Conservation (phyloP, 106 monocot genomes). For the Acanthochlamys bracteata region DNA sequence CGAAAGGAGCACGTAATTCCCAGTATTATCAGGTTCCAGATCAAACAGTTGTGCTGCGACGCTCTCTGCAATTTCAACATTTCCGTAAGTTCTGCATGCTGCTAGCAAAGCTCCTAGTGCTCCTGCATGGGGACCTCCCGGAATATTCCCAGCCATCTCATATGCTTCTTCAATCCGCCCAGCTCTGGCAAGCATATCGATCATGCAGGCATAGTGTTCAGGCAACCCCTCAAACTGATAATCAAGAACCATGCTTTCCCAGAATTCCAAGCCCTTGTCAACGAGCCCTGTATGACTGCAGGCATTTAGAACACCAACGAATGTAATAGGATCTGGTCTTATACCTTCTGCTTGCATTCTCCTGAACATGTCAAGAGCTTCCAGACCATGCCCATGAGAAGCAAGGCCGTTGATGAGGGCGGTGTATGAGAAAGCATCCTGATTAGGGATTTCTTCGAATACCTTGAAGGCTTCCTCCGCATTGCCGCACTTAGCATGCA, state of each 20-base stretch:
- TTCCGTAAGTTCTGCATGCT: constrained; percentile 16
- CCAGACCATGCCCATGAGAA: constrained; percentile 32
- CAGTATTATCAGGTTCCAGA: neutral
- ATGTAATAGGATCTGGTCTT: constrained; percentile 43
- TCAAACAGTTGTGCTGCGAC: neutral
- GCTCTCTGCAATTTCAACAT: neutral
- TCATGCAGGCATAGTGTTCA: constrained; percentile 46
- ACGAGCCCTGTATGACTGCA: constrained; percentile 51
- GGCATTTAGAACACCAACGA: constrained; percentile 49
- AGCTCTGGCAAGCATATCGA: constrained; percentile 48
- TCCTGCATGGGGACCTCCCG: constrained; percentile 28
- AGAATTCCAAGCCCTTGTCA: constrained; percentile 28
- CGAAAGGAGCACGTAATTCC: neutral
- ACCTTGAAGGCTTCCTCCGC: constrained; percentile 16
- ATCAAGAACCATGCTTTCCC: constrained; percentile 34
- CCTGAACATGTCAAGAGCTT: constrained; percentile 32
- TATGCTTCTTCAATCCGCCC: constrained; percentile 52
- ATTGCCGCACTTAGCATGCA: constrained; percentile 66
- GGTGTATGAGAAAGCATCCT: constrained; percentile 44
- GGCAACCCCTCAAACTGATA: constrained; percentile 24
- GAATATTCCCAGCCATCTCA: constrained; percentile 34
- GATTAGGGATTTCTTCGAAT: constrained; percentile 32
- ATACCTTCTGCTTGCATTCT: constrained; percentile 28
- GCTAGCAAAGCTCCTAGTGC: constrained; percentile 52
- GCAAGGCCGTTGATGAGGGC: constrained; percentile 56